Base-by-base conservation (phyloP, 1,284 basidiomycete species). In the Tilletia indica region DNA sequence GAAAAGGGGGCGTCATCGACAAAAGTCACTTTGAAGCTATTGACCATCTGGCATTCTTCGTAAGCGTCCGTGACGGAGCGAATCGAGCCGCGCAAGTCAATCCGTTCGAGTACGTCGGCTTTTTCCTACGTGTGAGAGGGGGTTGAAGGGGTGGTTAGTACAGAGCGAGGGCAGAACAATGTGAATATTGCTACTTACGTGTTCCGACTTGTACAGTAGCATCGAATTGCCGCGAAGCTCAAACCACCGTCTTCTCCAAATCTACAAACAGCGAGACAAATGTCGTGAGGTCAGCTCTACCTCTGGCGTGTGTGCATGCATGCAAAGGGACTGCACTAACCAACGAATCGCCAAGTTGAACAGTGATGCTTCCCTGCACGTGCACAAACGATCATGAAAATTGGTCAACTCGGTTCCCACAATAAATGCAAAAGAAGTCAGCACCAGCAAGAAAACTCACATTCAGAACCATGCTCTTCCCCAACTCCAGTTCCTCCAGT, bases 21-120 rank as follows among this genome's bases (percentile, higher is more conserved):
- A 42, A 67, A 67, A n/a, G 42, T 67, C 11, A 67, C 47, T 21
- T 67, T 67, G 47, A 67, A 67, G 45, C 45, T 48, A 21, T 67
- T 67, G 6, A 49, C 66, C 66, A 67, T 67, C 45, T 67, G 66
- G 47, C 42, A 34, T 42, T 67, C 66, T 4, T 67, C 66, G 45
- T 67, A 67, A 4, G 66, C 66, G 66, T 67, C 66, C 39, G 66
- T 47, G 66, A 67, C 45, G 19, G 39, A 45, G 42, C 45, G 11
- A 21, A 67, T 49, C n/a, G 66, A 31, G 14, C 25, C 25, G 66
- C 45, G 45, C n/a, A 67, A n/a, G 42, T 47, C 45, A 2, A 67
- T 47, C 16, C 42, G 45, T 34, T 67, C 66, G 42, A 67, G 66
- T 14, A 49, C 45, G 39, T 67, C 47, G 9, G 38, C 25, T 45